Conservation (phyloP, 176 grass and related monocot genomes). For the Musa schizocarpa region DNA sequence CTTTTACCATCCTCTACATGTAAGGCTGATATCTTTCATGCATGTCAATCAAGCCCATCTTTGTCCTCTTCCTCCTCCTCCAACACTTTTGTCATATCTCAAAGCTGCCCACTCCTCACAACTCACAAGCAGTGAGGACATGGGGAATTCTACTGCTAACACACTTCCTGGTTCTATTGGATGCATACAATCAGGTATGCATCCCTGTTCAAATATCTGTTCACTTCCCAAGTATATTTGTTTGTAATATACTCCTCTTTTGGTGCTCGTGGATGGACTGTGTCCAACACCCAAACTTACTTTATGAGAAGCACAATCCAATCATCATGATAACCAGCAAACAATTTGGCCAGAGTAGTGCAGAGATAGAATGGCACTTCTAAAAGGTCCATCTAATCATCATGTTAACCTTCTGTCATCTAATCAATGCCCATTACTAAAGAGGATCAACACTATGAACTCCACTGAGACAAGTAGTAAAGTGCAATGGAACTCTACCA, state of each 20-base stretch:
- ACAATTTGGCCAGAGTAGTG: too few relatives aligned
- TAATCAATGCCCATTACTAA: too few relatives aligned
- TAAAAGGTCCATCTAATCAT: too few relatives aligned
- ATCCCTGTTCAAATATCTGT: too few relatives aligned
- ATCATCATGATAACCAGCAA: too few relatives aligned
- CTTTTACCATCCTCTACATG: not conserved
- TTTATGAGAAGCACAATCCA: too few relatives aligned
- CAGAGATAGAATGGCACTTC: too few relatives aligned
- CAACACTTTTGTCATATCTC: slow-evolving; percentile 2
- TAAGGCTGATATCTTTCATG: slow-evolving; percentile 33
- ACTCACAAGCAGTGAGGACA: slow-evolving; percentile 27
- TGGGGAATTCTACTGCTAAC: slow-evolving; percentile 61
- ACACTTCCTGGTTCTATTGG: slow-evolving; percentile 84
- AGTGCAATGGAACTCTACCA: too few relatives aligned
- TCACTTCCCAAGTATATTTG: not conserved
- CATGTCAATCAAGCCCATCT: slow-evolving; percentile 1
- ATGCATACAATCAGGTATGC: slow-evolving; percentile 69
- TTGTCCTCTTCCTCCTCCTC: slow-evolving; percentile 26
- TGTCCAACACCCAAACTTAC: not conserved
- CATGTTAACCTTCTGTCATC: too few relatives aligned
- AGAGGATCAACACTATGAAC: too few relatives aligned
- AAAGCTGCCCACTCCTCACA: not conserved
- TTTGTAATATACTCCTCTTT: not conserved
- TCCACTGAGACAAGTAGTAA: too few relatives aligned
- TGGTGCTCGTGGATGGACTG: not conserved